phyloP scores from a whole-genome alignment of 2,329 filamentous ascomycete species.

The Talaromyces piceae region DNA sequence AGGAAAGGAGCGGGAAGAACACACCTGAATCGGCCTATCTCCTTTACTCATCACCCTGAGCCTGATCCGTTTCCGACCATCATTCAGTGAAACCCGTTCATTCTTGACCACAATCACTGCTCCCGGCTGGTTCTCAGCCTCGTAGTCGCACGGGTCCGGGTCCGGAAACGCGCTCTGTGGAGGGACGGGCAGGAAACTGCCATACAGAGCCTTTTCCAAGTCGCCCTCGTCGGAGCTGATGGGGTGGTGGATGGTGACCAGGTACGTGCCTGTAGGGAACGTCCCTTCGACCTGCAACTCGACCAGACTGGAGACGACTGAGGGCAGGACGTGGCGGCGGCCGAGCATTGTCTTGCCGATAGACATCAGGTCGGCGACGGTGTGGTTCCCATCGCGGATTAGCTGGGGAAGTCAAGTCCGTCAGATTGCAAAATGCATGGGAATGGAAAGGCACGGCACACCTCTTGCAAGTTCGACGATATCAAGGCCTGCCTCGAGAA shows the following conservation, averaged over 20 bases:
- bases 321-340: slow-evolving; percentile 80
- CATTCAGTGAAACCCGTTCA: slow-evolving; percentile 59
- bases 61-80: slow-evolving; percentile 63
- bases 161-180: slow-evolving; percentile 59
- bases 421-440: neutral
- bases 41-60: slow-evolving; percentile 78
- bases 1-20: too few relatives aligned
- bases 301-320: slow-evolving; percentile 67
- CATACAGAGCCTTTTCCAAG: slow-evolving; percentile 78
- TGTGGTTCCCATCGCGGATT: slow-evolving; percentile 91
- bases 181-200: slow-evolving; percentile 80
- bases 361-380: slow-evolving; percentile 86
- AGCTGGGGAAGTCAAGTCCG: slow-evolving; percentile 48
- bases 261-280: slow-evolving; percentile 81
- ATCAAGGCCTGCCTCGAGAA: slow-evolving; percentile 44
- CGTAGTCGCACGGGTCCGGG: slow-evolving; percentile 58
- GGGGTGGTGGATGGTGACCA: slow-evolving; percentile 89
- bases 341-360: slow-evolving; percentile 89
- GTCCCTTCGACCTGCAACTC: slow-evolving; percentile 93
- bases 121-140: slow-evolving; percentile 63
- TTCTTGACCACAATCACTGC: slow-evolving; percentile 67
- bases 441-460: slow-evolving; percentile 24
- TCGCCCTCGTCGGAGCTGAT: slow-evolving; percentile 81
- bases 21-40: slow-evolving; percentile 80
- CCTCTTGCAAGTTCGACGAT: slow-evolving; percentile 81